Conservation (phyloP, 495 filamentous ascomycete genomes). For the Lasiosphaeria hispida region DNA sequence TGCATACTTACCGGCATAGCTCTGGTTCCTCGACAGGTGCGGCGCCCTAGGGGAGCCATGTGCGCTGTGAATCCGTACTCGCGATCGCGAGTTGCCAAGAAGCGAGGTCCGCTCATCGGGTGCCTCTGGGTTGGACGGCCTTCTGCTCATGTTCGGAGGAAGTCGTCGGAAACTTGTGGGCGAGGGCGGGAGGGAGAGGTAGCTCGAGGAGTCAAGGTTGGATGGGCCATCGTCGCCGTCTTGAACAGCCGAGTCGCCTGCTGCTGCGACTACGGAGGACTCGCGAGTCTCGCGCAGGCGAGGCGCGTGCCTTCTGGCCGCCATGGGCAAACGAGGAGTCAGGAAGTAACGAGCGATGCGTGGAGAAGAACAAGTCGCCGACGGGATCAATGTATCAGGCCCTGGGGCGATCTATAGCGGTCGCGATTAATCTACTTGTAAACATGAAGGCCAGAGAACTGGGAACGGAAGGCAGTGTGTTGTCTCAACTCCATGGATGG, state of each 20-base stretch:
- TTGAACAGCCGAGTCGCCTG: background rate
- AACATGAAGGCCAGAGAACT: too few relatives aligned
- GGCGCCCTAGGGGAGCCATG: constrained; percentile 38
- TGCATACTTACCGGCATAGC: constrained; percentile 40
- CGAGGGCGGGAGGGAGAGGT: constrained; percentile 33
- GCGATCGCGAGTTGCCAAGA: constrained; percentile 38
- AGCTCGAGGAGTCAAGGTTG: background rate
- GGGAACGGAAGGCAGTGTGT: too few relatives aligned
- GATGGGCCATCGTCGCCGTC: constrained; percentile 15
- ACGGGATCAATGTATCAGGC: too few relatives aligned
- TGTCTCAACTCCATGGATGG: too few relatives aligned
- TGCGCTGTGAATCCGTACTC: constrained; percentile 42
- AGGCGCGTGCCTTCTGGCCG: background rate
- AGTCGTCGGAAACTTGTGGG: constrained; percentile 28
- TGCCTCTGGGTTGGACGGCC: constrained; percentile 33
- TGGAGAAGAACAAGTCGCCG: too few relatives aligned
- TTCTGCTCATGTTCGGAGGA: constrained; percentile 20
- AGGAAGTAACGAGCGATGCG: background rate
- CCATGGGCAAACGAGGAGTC: background rate
- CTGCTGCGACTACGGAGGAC: background rate
- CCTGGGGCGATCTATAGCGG: too few relatives aligned
- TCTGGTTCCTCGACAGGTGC: constrained; percentile 47
- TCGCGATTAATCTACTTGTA: too few relatives aligned
- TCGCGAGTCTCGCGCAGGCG: constrained; percentile 20
- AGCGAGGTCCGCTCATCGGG: constrained; percentile 50